Evolutionary conservation across 345 rosid genomes (phyloP), one percentile per base, ranked within the genome.

Genomic region (Combretum micranthum): DNA sequence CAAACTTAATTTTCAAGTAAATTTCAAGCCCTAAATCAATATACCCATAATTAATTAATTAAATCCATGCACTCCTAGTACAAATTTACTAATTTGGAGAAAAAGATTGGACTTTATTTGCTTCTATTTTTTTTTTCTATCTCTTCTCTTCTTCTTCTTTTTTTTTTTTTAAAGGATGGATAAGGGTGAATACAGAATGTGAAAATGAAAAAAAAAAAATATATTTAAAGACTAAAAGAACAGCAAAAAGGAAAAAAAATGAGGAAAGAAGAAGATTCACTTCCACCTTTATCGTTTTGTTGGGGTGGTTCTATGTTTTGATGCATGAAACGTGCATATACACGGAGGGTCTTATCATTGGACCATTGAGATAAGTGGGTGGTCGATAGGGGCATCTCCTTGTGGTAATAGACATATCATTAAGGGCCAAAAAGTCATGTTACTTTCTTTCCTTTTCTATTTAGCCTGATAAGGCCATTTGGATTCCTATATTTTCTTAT

Each of bases 341-440:
- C 53, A 50, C 51, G 20, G 12, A 37, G 43, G 63, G 69, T 19
- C 78, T 70, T 70, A 70, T 70, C 64, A 65, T 4, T 25, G 48
- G 61, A 11, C 63, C 59, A 55, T 42, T 48, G 25, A 60, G 66
- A 65, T 67, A 75, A 71, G 75, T 50, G 52, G 13, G 49, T 21
- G 23, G 61, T 2, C 64, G 75, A 75, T 75, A 70, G 67, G 71
- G 60, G 19, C 60, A 20, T 57, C 57, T 44, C 53, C 67, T 48
- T 13, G 47, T 58, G 67, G 18, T n/a, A 50, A 15, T 44, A 53
- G 48, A 60, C 63, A 44, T 25, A 48, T 11, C 49, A 44, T 56
- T 42, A 59, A 4, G 42, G 47, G 45, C 56, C 43, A 25, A 52
- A 53, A 17, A 22, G 19, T 23, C 20, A 25, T 1, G 14, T 13